These are phyloP conservation scores for Penicillium malachiteum DNA, from an alignment of 495 filamentous ascomycete species.

Conservation along the genomic window DNA sequence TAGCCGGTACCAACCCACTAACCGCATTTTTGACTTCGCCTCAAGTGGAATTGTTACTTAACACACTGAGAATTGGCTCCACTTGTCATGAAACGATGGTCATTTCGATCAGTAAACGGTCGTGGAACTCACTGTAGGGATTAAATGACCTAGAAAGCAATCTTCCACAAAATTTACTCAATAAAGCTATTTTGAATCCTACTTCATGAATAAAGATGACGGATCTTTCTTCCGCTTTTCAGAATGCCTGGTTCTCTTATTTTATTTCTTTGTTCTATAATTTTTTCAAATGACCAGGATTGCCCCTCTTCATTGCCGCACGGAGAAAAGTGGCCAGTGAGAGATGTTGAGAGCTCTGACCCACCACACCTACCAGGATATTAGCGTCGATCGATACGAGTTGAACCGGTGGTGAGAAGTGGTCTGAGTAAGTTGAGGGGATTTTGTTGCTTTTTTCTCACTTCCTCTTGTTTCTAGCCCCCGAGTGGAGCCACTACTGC, in stretches of 20 bases:
- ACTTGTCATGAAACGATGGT: neutral
- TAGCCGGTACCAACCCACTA: neutral
- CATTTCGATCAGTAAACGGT: too few relatives aligned
- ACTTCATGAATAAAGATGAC: neutral
- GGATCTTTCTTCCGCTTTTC: neutral
- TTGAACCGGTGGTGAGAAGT: neutral
- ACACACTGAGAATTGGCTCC: neutral
- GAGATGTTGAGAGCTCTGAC: neutral
- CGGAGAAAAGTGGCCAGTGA: neutral
- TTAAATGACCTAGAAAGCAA: neutral
- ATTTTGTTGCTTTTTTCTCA: neutral
- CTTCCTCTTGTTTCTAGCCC: neutral
- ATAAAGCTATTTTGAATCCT: neutral
- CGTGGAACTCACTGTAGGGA: too few relatives aligned
- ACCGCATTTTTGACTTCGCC: neutral
- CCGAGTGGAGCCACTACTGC: neutral
- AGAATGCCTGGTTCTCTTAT: neutral
- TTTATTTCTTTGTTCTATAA: neutral
- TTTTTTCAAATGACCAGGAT: neutral
- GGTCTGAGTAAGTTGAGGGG: neutral
- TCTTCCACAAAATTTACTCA: neutral
- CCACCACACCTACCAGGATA: neutral
- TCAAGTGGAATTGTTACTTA: neutral
- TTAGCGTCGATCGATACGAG: slow-evolving; percentile 3
- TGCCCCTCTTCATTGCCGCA: neutral